Conservation (phyloP, 148 eudicot genomes). For the Mesembryanthemum crystallinum region DNA sequence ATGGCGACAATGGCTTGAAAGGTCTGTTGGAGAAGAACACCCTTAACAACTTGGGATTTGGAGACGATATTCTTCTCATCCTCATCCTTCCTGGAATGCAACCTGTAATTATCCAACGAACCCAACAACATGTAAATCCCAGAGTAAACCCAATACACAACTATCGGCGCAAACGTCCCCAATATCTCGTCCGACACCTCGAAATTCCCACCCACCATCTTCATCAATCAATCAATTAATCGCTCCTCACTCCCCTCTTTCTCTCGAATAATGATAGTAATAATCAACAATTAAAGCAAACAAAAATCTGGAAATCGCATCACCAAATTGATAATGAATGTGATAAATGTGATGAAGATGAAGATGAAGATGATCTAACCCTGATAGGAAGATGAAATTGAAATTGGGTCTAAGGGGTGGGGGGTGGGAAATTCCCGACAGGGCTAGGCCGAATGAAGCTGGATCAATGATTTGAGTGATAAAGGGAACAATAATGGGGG, state of each 20-base stretch:
- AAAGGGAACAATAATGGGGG: slow-evolving; percentile 5
- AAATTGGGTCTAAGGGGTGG: no score
- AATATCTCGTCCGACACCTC: slow-evolving; percentile 65
- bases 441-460: slow-evolving; percentile 16
- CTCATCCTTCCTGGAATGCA: slow-evolving; percentile 69
- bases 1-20: slow-evolving; percentile 75
- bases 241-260: no score
- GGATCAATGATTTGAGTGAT: slow-evolving; percentile 22
- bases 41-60: slow-evolving; percentile 59
- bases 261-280: no score
- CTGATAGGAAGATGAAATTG: not conserved
- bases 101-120: slow-evolving; percentile 50
- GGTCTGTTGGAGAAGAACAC: slow-evolving; percentile 75
- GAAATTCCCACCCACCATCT: slow-evolving; percentile 30
- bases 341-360: not conserved
- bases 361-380: not conserved
- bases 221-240: not conserved
- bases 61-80: slow-evolving; percentile 79
- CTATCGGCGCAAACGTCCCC: slow-evolving; percentile 74
- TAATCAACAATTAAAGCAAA: not conserved
- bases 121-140: slow-evolving; percentile 59
- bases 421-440: slow-evolving; percentile 5
- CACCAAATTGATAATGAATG: not conserved
- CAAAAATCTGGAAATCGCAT: slow-evolving; percentile 17
- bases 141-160: slow-evolving; percentile 83